These are phyloP conservation scores for Penicillium pulvis DNA, from an alignment of 495 filamentous ascomycete species.

Conservation along the genomic window DNA sequence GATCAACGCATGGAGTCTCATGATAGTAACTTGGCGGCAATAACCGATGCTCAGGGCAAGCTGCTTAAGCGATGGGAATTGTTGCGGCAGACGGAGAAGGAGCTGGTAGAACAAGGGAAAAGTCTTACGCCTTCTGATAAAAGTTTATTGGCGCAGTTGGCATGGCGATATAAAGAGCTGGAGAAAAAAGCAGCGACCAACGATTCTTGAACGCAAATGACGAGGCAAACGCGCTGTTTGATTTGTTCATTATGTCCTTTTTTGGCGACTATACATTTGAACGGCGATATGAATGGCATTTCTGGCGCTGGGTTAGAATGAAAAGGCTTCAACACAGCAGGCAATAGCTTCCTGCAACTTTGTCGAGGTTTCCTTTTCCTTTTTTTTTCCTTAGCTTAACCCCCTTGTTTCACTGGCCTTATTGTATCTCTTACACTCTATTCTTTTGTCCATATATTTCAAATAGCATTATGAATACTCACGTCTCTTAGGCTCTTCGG, in stretches of 20 bases:
- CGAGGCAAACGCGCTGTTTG: slow-evolving; percentile 11
- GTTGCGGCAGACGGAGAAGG: slow-evolving; percentile 40
- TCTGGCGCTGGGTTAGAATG: slow-evolving; percentile 27
- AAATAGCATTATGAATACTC: not conserved
- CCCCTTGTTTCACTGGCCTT: not conserved
- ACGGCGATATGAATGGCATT: slow-evolving; percentile 25
- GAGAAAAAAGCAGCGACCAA: slow-evolving; percentile 38
- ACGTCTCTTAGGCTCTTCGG: not conserved
- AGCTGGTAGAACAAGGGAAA: slow-evolving; percentile 39
- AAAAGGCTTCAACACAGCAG: not conserved
- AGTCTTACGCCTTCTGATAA: slow-evolving; percentile 35
- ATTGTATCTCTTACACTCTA: not conserved
- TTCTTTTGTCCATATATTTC: not conserved
- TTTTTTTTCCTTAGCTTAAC: too few species aligned
- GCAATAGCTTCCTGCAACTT: not conserved
- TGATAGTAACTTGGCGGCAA: slow-evolving; percentile 40
- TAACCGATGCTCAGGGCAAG: slow-evolving; percentile 40
- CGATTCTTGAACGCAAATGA: slow-evolving; percentile 8
- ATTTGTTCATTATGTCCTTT: not conserved
- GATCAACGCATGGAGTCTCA: slow-evolving; percentile 39
- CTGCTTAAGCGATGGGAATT: slow-evolving; percentile 45
- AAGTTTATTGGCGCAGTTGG: slow-evolving; percentile 41
- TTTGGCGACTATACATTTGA: slow-evolving; percentile 6
- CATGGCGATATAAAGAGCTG: slow-evolving; percentile 41
- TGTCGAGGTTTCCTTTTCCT: not conserved